A percentile compares a stretch with the other conserved stretches of the same genome.
Conservation (phyloP, 768 basidiomycete species). For the Lentinula sp. region DNA sequence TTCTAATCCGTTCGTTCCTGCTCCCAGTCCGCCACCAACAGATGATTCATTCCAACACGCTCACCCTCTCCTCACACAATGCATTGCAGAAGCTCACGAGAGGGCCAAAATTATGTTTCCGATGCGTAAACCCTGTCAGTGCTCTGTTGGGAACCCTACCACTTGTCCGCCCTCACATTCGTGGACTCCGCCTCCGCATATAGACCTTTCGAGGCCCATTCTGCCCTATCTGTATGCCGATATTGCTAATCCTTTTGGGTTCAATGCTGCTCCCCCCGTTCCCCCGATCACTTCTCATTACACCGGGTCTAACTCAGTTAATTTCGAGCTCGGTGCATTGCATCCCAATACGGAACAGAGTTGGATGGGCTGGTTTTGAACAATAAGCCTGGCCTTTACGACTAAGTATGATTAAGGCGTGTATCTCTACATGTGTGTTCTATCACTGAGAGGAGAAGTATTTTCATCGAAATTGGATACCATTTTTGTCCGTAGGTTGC, state of each 20-base stretch:
- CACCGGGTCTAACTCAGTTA: conserved; percentile 37
- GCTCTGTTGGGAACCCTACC: conserved; percentile 20
- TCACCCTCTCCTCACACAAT: conserved; percentile 38
- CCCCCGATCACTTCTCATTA: conserved; percentile 29
- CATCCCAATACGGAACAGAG: conserved; percentile 33
- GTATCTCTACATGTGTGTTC: not conserved
- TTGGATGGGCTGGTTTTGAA: conserved; percentile 44
- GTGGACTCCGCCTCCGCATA: conserved; percentile 34
- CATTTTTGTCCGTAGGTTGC: not conserved
- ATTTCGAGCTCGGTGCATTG: conserved; percentile 44
- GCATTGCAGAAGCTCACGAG: conserved; percentile 41
- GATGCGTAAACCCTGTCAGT: conserved; percentile 37
- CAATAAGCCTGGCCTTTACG: not conserved
- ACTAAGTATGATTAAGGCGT: not conserved
- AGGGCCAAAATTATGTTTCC: conserved; percentile 37
- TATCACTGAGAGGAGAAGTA: not conserved
- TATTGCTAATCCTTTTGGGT: conserved; percentile 13
- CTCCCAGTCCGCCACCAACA: conserved; percentile 17
- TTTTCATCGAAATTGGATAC: not conserved
- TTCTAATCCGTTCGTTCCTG: conserved; percentile 11
- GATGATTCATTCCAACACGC: conserved; percentile 33
- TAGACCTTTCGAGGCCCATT: conserved; percentile 26
- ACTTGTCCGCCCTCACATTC: conserved; percentile 37
- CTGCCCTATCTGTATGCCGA: conserved; percentile 33
- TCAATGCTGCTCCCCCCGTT: conserved; percentile 18